A percentile compares a stretch with the other conserved stretches of the same genome.
phyloP scores from a whole-genome alignment of 2,329 filamentous ascomycete genomes.

The Aspergillus hortae region DNA sequence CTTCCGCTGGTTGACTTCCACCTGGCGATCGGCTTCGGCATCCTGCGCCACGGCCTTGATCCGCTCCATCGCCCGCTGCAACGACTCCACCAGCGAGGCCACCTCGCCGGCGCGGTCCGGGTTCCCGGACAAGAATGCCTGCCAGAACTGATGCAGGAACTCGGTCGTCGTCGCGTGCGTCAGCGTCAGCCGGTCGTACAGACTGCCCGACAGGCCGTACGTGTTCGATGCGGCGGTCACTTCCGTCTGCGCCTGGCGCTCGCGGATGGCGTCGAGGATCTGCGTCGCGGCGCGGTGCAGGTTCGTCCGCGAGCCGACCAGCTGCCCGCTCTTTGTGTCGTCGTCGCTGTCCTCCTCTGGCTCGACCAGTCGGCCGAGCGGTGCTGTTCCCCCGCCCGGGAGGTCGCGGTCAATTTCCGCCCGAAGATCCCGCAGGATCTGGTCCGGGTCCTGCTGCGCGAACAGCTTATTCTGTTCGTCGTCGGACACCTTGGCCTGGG shows the following conservation, averaged over 20 bases:
- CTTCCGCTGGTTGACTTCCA: conserved; percentile 64
- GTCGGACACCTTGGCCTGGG: conserved; percentile 42
- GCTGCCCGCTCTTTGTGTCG: conserved; percentile 50
- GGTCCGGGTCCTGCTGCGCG: conserved; percentile 64
- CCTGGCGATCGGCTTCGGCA: conserved; percentile 70
- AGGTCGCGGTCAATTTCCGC: conserved; percentile 53
- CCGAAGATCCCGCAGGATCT: conserved; percentile 64
- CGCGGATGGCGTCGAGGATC: conserved; percentile 57
- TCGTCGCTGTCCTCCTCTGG: conserved; percentile 57
- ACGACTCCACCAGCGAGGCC: conserved; percentile 74
- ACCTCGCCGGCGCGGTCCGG: conserved; percentile 75
- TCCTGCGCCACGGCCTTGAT: conserved; percentile 77
- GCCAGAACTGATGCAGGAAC: conserved; percentile 97
- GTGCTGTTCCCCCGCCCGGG: conserved; percentile 57
- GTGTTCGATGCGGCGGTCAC: conserved; percentile 36
- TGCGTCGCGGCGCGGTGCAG: conserved; percentile 54
- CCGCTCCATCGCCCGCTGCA: conserved; percentile 71
- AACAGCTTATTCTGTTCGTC: conserved; percentile 55
- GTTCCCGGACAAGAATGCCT: conserved; percentile 84
- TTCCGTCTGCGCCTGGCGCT: conserved; percentile 50
- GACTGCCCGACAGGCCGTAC: conserved; percentile 46
- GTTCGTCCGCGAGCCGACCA: conserved; percentile 61
- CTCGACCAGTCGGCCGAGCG: conserved; percentile 61
- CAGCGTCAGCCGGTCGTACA: conserved; percentile 62
- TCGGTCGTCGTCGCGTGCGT: conserved; percentile 93